These are phyloP conservation scores for Raffaelea albimanens DNA, from an alignment of 2,329 filamentous ascomycete species.

Conservation along the genomic window DNA sequence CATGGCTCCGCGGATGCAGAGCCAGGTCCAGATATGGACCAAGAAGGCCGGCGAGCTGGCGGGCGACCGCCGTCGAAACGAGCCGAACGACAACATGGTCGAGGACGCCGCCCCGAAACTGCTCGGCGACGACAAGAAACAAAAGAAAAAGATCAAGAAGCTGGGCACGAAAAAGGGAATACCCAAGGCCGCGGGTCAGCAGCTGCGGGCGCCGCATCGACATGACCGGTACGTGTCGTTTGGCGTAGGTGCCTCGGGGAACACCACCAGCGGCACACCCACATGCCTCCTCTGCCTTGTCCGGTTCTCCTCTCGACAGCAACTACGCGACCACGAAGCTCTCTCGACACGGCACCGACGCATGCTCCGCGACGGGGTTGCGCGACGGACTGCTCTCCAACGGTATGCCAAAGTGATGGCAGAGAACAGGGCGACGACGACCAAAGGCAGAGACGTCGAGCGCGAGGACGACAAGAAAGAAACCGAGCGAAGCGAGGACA, in stretches of 20 bases:
- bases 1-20: slow-evolving; percentile 36
- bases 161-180: neutral
- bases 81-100: slow-evolving; percentile 2
- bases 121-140: neutral
- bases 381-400: slow-evolving; percentile 7
- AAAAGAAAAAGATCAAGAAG: neutral
- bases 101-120: neutral
- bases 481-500: slow-evolving; percentile 15
- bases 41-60: slow-evolving; percentile 56
- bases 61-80: slow-evolving; percentile 21
- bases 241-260: slow-evolving; percentile 36
- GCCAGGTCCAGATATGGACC: slow-evolving; percentile 59
- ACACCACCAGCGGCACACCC: neutral
- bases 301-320: slow-evolving; percentile 40
- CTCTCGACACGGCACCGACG: slow-evolving; percentile 15
- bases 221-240: slow-evolving; percentile 41
- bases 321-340: slow-evolving; percentile 18
- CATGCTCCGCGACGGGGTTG: slow-evolving; percentile 8
- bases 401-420: slow-evolving; percentile 6
- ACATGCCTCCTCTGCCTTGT: slow-evolving; percentile 51
- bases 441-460: neutral
- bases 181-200: neutral
- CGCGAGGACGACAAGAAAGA: neutral
- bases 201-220: slow-evolving; percentile 16
- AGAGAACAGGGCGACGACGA: neutral